A percentile compares a stretch with the other conserved stretches of the same genome.
Evolutionary conservation across 2,329 filamentous ascomycete genomes (phyloP).

Genomic region (Thielaviopsis populi): DNA sequence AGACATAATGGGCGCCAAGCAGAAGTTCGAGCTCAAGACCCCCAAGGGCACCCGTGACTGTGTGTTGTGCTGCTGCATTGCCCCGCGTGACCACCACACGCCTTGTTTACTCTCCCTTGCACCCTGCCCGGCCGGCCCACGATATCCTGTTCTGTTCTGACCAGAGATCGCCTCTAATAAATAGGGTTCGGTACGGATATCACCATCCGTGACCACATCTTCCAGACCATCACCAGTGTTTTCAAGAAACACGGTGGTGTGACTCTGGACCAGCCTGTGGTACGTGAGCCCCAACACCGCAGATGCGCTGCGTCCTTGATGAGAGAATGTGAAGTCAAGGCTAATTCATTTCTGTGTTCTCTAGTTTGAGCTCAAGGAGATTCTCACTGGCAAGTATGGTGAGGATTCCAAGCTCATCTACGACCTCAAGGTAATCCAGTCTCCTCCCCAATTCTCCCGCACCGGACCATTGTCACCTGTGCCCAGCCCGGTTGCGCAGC

Average conservation of each 20-base stretch:
- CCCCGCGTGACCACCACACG: not conserved
- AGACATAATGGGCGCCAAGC: constrained; percentile 27
- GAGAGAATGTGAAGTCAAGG: not conserved
- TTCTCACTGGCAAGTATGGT: constrained; percentile 78
- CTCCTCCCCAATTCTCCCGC: not conserved
- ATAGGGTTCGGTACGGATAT: constrained; percentile 58
- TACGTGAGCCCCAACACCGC: not conserved
- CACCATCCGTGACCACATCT: constrained; percentile 68
- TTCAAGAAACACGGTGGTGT: constrained; percentile 74
- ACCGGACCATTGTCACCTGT: not conserved
- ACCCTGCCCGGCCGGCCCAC: not conserved
- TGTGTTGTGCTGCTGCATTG: constrained; percentile 22
- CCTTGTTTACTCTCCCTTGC: not conserved
- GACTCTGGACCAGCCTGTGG: constrained; percentile 62
- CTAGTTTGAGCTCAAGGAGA: constrained; percentile 67
- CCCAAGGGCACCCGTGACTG: constrained; percentile 86
- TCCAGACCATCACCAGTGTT: constrained; percentile 56
- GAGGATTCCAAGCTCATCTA: constrained; percentile 90
- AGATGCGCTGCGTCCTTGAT: not conserved
- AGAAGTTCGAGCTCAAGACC: constrained; percentile 61
- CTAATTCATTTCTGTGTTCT: not conserved
- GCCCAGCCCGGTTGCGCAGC: not conserved
- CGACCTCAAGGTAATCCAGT: constrained; percentile 32
- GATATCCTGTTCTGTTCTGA: not conserved
- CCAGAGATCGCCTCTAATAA: not conserved